Evolutionary conservation across 495 filamentous ascomycete genomes (phyloP), one percentile per base, ranked within the genome.

Genomic region (Platismatia glauca): DNA sequence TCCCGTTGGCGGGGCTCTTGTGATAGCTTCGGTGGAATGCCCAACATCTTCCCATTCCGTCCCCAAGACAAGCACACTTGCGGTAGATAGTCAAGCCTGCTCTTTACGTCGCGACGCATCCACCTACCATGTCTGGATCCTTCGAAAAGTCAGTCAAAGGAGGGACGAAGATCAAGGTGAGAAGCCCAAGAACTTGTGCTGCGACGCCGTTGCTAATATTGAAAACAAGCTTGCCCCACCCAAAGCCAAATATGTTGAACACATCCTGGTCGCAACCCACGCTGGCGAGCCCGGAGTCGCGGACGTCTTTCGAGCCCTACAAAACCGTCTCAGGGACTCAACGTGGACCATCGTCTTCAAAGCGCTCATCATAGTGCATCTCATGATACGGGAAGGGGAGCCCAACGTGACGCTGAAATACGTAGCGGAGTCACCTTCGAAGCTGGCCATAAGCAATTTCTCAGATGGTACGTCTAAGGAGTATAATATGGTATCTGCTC

Each of bases 271-370:
- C 68, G 95, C 94, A 64, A 99, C 94, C 38, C 91, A 97, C 74
- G 84, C 90, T 7, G 94, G 94, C 65, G 94, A 99, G 72, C 89
- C 90, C 20, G 94, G 95, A 62, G 91, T 99, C 55, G 95, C 87
- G 50, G 94, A 99, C 74, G 89, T 99, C 53, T 97, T 99, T 70
- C 84, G 95, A 52, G 89, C 91, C 35, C 76, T 99, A 31, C 90
- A 95, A 69, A 84, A 89, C 70, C 82, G 94, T 58, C 77, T 99
- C 56, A 86, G 90, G 67, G 94, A 99, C 70, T 91, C 92, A 68
- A 95, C 92, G 84, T 99, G 94, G 94, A 97, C 95, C 12, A 85
- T 89, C 37, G 91, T 93, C 60, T 96, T 97, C 84, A 99, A 99
- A 75, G 84, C 87, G 59, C 80, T 99, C 60, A 96, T 99, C 64